Base-by-base conservation (phyloP, 306 rosid genomes). In the Luffa aegyptiaca region DNA sequence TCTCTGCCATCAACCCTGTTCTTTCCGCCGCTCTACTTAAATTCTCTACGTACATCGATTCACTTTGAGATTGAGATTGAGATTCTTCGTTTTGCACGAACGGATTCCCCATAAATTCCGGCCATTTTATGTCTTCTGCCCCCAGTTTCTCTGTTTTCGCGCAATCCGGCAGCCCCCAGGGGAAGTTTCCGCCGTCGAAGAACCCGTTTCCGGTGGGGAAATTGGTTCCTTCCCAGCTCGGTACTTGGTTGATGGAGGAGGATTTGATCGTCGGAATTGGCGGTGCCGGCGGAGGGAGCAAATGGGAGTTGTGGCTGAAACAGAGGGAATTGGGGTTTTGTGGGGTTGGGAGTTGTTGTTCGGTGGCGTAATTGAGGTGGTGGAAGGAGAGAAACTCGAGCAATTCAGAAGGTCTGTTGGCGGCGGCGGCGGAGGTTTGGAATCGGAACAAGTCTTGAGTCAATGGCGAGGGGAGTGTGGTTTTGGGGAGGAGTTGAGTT, bases 51-150 rank as follows among this genome's bases (percentile, higher is more conserved):
- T 85, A 86, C 79, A 89, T 44, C 80, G 48, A n/a, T 17, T 51
- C 48, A 21, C 6, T 16, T 7, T 45, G 49, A 18, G 51, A 16
- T 65, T 44, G 75, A 26, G 83, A 71, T 11, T 81, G 84, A 69
- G 86, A 61, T 41, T 76, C 75, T 66, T 89, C 90, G 10, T 62
- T 81, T 58, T 81, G 89, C 61, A 81, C 36, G 57, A 81, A 88
- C 2, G 93, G 93, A 10, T 80, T 82, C 51, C 84, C 90, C 10
- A 94, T 79, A 74, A 85, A 90, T 52, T 91, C 97, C 2, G 90
- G 88, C 98, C 97, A 94, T 85, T 89, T 92, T 3, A 88, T 87
- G 52, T 90, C 97, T 59, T 90, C 94, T 12, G 79, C 6, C 42
- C 18, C 14, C 14, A 41, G 71, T 81, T 83, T 77, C 80, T 88